Evolutionary conservation across 139 green algal genomes (phyloP).

Genomic region (Asterochloris erici): DNA sequence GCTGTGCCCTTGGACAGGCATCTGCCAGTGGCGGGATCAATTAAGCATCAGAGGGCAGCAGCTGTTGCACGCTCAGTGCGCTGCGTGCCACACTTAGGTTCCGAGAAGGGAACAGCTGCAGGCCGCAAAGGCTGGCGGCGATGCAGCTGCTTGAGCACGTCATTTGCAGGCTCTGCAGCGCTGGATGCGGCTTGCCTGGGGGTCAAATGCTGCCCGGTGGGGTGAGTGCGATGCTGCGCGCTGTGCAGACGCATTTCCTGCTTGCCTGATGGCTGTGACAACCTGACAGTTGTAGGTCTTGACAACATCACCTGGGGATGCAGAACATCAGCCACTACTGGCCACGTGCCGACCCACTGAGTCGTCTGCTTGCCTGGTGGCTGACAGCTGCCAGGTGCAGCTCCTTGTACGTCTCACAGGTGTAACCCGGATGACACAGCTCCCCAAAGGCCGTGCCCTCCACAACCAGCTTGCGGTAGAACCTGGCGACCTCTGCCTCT

Average conservation of each 20-base stretch:
- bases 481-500: slow-evolving; percentile 13
- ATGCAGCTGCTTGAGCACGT: background rate
- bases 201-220: background rate
- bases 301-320: background rate
- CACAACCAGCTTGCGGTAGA: slow-evolving; percentile 3
- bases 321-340: background rate
- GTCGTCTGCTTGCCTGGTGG: slow-evolving; percentile 16
- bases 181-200: background rate
- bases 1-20: too few relatives aligned
- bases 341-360: background rate
- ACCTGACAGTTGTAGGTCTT: background rate
- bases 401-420: slow-evolving; percentile 8
- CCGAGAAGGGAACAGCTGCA: background rate
- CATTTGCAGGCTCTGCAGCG: background rate
- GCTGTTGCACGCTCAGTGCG: too few relatives aligned
- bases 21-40: too few relatives aligned
- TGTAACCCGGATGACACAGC: slow-evolving; percentile 19
- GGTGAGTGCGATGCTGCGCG: background rate
- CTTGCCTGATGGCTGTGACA: background rate
- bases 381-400: slow-evolving; percentile 10
- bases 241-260: background rate
- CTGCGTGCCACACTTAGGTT: too few relatives aligned
- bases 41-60: too few relatives aligned
- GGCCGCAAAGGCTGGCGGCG: background rate
- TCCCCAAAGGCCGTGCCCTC: slow-evolving; percentile 15